A percentile compares a stretch with the other conserved stretches of the same genome.
Conservation (phyloP, 306 rosid genomes). For the Crotalaria pallida region DNA sequence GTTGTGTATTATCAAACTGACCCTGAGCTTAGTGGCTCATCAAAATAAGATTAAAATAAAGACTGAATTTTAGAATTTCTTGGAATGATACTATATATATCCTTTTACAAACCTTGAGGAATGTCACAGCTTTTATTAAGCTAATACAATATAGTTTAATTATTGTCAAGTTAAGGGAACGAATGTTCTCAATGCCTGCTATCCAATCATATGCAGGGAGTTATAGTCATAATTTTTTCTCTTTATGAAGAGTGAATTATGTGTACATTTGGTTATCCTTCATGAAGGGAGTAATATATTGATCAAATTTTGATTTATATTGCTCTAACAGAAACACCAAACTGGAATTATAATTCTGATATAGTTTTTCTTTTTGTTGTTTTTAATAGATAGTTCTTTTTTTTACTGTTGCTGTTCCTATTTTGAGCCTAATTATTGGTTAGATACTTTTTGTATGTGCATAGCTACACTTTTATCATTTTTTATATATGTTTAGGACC, state of each 20-base stretch:
- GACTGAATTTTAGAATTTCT: background rate
- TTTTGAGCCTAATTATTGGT: too few species aligned
- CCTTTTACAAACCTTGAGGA: background rate
- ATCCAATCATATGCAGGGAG: background rate
- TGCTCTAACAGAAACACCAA: too few species aligned
- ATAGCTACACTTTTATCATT: too few species aligned
- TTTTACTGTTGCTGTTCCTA: too few species aligned
- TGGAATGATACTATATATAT: background rate
- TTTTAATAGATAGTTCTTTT: too few species aligned
- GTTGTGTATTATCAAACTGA: constrained; percentile 85
- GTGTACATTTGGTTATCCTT: too few species aligned
- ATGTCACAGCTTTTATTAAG: background rate
- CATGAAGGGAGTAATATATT: too few species aligned
- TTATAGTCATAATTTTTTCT: background rate
- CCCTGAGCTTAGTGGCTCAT: constrained; percentile 35
- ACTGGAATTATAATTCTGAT: too few species aligned
- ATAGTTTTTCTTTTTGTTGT: too few species aligned
- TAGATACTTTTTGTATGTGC: too few species aligned
- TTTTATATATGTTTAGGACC: too few species aligned
- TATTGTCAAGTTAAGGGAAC: background rate
- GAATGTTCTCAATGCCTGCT: background rate
- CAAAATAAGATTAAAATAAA: background rate
- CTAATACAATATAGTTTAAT: background rate
- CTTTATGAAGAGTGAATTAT: background rate
- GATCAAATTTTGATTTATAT: too few species aligned